Evolutionary conservation across 768 basidiomycete species (phyloP).

Genomic region (Boletus huronensis): DNA sequence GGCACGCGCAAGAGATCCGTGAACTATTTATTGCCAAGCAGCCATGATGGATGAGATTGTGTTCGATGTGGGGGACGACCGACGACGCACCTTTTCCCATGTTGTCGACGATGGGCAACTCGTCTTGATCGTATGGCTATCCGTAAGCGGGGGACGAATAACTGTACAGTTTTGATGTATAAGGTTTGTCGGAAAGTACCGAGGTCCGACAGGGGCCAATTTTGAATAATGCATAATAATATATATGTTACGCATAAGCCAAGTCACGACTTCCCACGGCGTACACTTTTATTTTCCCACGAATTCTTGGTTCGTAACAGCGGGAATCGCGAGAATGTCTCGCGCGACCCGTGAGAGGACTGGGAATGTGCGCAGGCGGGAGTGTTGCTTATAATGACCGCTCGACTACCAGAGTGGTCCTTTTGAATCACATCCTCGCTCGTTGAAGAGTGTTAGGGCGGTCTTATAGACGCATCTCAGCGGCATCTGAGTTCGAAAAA

Average conservation of each 20-base stretch:
- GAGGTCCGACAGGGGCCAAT: too few species aligned
- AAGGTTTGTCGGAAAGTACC: slow-evolving; percentile 35
- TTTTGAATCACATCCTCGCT: too few species aligned
- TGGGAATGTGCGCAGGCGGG: too few species aligned
- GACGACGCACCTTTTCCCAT: slow-evolving; percentile 67
- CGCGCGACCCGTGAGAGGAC: too few species aligned
- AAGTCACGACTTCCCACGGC: too few species aligned
- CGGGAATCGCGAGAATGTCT: too few species aligned
- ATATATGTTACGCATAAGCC: too few species aligned
- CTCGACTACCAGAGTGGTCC: too few species aligned
- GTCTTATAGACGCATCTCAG: slow-evolving; percentile 22
- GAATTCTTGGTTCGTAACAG: too few species aligned
- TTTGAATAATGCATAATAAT: too few species aligned
- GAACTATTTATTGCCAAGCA: slow-evolving; percentile 62
- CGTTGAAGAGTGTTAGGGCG: slow-evolving; percentile 21
- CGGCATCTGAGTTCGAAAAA: background rate
- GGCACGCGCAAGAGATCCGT: slow-evolving; percentile 99
- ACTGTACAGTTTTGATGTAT: slow-evolving; percentile 42
- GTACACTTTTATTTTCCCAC: too few species aligned
- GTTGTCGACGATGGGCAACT: slow-evolving; percentile 50
- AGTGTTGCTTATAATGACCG: too few species aligned
- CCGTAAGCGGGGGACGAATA: slow-evolving; percentile 23
- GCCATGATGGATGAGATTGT: background rate
- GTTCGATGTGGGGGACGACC: slow-evolving; percentile 1
- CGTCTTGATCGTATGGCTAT: slow-evolving; percentile 27